A percentile compares a stretch with the other conserved stretches of the same genome.
These are phyloP conservation scores for Acacia concinna DNA, from an alignment of 331 rosid species.

Conservation along the genomic window DNA sequence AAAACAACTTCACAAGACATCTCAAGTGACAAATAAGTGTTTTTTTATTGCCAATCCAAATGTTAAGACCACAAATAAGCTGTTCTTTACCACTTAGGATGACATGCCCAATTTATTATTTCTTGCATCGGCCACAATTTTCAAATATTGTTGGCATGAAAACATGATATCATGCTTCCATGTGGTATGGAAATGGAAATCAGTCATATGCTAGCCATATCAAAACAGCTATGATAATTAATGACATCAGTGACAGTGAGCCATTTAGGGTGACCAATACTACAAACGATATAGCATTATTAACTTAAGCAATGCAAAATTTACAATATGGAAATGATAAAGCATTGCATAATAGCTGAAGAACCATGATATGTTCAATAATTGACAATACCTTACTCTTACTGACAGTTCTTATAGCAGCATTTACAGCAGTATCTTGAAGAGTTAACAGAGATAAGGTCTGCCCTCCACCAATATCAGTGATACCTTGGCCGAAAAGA, in stretches of 20 bases:
- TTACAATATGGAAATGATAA: slow-evolving; percentile 18
- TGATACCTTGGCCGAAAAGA: slow-evolving; percentile 65
- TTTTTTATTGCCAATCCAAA: neutral
- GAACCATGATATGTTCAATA: slow-evolving; percentile 23
- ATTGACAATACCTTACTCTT: slow-evolving; percentile 74
- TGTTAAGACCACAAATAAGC: neutral
- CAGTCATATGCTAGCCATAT: neutral
- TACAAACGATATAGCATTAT: neutral
- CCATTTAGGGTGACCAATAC: neutral
- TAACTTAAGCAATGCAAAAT: slow-evolving; percentile 9
- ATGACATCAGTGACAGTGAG: neutral
- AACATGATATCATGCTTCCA: neutral
- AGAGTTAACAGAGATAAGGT: slow-evolving; percentile 35
- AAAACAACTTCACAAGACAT: neutral
- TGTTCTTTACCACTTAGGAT: neutral
- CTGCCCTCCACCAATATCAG: slow-evolving; percentile 49
- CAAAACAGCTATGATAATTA: neutral
- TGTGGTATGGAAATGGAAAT: neutral
- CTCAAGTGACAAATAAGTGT: neutral
- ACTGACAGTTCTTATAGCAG: slow-evolving; percentile 57
- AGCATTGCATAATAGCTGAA: slow-evolving; percentile 15
- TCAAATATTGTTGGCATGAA: neutral
- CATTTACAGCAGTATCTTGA: slow-evolving; percentile 49
- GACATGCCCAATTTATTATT: neutral
- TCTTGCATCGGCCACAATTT: neutral